Evolutionary conservation across 1,284 basidiomycete genomes (phyloP).

Genomic region (Ganoderma sp.): DNA sequence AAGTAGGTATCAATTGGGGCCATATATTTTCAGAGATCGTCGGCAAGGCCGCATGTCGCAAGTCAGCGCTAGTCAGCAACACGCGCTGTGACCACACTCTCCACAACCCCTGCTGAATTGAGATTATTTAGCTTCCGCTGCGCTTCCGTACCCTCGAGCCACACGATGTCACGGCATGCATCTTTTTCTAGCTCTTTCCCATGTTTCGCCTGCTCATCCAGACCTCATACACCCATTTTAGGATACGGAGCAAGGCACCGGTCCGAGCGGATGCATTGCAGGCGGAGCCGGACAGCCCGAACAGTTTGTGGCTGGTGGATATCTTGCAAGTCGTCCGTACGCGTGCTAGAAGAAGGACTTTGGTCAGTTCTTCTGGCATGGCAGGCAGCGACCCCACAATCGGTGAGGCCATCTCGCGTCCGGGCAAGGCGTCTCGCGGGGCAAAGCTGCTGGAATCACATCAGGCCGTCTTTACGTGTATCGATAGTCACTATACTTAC

Average conservation of each 20-base stretch:
- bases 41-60: background rate
- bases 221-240: background rate
- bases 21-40: background rate
- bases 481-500: conserved; percentile 2
- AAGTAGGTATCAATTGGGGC: background rate
- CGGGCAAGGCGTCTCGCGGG: background rate
- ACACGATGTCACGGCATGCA: conserved; percentile 13
- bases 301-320: too few relatives aligned
- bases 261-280: background rate
- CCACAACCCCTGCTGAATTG: background rate
- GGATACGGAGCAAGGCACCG: background rate
- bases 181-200: background rate
- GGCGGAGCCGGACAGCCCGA: background rate
- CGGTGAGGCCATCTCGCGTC: background rate
- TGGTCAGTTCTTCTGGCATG: background rate
- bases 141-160: background rate
- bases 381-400: background rate
- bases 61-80: background rate
- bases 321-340: too few relatives aligned
- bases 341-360: background rate
- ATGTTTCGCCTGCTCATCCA: background rate
- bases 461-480: conserved; percentile 10
- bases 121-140: background rate
- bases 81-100: background rate
- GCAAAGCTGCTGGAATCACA: background rate